A percentile compares a stretch with the other conserved stretches of the same genome.
These are phyloP conservation scores for Phytophthora cactorum DNA, from an alignment of 352 stramenopile species.

Conservation along the genomic window DNA sequence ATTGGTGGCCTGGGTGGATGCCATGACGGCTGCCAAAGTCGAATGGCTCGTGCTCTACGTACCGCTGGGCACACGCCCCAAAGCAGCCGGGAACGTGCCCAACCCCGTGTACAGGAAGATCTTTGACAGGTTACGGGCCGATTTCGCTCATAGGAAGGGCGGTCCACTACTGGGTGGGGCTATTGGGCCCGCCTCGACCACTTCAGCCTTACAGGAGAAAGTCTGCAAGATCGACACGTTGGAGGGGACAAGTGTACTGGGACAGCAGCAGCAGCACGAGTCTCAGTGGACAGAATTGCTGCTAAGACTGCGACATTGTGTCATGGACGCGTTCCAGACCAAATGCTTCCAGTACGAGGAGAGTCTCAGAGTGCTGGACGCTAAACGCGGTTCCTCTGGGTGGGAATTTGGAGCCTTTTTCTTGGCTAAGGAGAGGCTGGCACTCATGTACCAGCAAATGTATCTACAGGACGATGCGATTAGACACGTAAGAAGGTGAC, in stretches of 20 bases:
- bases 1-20: conserved; percentile 68
- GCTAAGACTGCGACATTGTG: conserved; percentile 65
- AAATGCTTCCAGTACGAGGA: conserved; percentile 86
- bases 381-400: conserved; percentile 48
- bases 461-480: conserved; percentile 85
- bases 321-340: conserved; percentile 86
- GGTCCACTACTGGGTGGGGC: conserved; percentile 1
- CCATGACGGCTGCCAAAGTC: conserved; percentile 66
- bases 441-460: conserved; percentile 87
- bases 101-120: conserved; percentile 80
- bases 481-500: conserved; percentile 62
- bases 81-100: conserved; percentile 48
- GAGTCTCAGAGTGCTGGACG: conserved; percentile 64
- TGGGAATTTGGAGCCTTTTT: conserved; percentile 89
- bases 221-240: conserved; percentile 88
- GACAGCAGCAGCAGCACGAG: conserved; percentile 81
- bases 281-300: conserved; percentile 82
- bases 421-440: conserved; percentile 76
- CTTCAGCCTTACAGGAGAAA: conserved; percentile 41
- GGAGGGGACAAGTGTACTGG: conserved; percentile 71
- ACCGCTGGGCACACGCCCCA: conserved; percentile 76
- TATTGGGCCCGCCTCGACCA: conserved; percentile 22
- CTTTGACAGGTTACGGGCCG: conserved; percentile 69
- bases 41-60: conserved; percentile 89
- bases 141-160: conserved; percentile 64